Evolutionary conservation across 768 basidiomycete species (phyloP), one percentile per base, ranked within the genome.

Genomic region (Lactifluus volemus): DNA sequence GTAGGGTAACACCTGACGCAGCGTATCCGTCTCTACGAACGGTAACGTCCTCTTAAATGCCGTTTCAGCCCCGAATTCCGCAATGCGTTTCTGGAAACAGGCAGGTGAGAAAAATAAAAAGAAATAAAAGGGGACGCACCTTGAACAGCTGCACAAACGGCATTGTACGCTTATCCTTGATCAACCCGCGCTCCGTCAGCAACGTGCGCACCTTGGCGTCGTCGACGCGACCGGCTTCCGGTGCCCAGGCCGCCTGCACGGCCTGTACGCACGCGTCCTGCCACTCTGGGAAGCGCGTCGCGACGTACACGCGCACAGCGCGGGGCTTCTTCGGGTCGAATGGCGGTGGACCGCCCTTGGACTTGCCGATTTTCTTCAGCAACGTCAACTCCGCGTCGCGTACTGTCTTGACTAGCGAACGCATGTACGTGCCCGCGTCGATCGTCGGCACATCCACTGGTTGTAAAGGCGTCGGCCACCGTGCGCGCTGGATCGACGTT

Each of bases 141-240:
- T 97, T 95, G 85, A 98, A 89, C 34, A 79, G 75, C 61, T 96
- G 90, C 49, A 94, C 83, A 75, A 96, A 98, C 6, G 95, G 95
- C 96, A 98, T 98, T 45, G 81, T 81, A 47, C 86, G 83, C 78
- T 98, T 98, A 76, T 98, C 93, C 80, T 97, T 98, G 75, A 94
- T 86, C 71, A 98, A 70, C 5, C 91, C 93, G 21, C 78, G 79
- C 70, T 82, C 78, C 9, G 79, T 79, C 71, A 98, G 71, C 65
- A 81, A 66, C 67, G 83, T 77, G 71, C 85, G 81, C 53, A 95
- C 83, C 71, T 84, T 86, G 41, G 75, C 84, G 70, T 98, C 94
- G 69, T 99, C 91, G 38, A 98, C 86, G 66, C 78, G 81, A 60
- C 84, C 80, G 30, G 76, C 75, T 56, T 75, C 73, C 56, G 77